Evolutionary conservation across 106 monocot genomes (phyloP), one percentile per base, ranked within the genome.

Genomic region (Ottelia alismoides): DNA sequence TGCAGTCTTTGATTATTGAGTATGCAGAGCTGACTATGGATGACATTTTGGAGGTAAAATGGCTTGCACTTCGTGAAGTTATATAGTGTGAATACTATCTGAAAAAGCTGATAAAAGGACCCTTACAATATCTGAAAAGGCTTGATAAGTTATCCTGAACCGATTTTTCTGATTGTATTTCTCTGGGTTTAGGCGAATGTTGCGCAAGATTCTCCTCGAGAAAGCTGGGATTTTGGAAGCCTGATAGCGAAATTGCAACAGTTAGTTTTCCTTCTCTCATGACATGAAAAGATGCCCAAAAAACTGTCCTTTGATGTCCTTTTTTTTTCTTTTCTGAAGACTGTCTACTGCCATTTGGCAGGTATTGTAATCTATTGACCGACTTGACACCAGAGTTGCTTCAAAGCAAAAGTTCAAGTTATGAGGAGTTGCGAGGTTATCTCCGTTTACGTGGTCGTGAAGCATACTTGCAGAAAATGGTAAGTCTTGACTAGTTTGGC

Each of bases 21-120:
- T 94, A 94, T 73, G 88, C 93, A 18, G 93, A 94, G 50, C 65
- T 88, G 49, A 94, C 93, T 10, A 87, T 94, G 88, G 88, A 94
- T 71, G 93, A 94, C 58, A 94, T 94, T 52, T 68, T 94, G 65
- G 75, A 94, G 93, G 93, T 94, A 76, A 51, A 23, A 26, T 53
- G 22, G 20, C 26, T 11, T 46, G 1, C 12, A 53, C 49, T n/a
- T n/a, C n/a, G n/a, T n/a, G n/a, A n/a, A n/a, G n/a, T n/a, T n/a
- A n/a, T n/a, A n/a, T n/a, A n/a, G n/a, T n/a, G n/a, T n/a, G n/a
- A n/a, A n/a, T n/a, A n/a, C n/a, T n/a, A n/a, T n/a, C n/a, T n/a
- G n/a, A n/a, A n/a, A n/a, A n/a, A n/a, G n/a, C n/a, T n/a, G n/a
- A n/a, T n/a, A n/a, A n/a, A n/a, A n/a, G n/a, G n/a, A n/a, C n/a